phyloP scores from a whole-genome alignment of 495 filamentous ascomycete species.

The Talaromyces nanjingensis region DNA sequence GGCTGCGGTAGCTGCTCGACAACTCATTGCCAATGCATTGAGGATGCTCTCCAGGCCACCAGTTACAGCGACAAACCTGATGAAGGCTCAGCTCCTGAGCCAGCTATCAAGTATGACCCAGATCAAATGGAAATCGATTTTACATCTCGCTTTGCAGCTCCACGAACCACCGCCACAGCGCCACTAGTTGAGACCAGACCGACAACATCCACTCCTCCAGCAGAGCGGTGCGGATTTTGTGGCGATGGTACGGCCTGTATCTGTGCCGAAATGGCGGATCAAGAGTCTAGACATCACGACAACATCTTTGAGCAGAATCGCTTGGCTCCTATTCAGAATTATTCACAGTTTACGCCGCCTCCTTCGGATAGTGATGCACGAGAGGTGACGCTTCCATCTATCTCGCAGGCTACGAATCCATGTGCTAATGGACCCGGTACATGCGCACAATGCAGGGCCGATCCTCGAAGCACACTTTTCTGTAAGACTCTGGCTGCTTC shows the following conservation, averaged over 20 bases:
- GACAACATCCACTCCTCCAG: slow-evolving; percentile 27
- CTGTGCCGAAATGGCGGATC: slow-evolving; percentile 65
- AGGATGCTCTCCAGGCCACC: slow-evolving; percentile 46
- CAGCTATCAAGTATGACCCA: slow-evolving; percentile 42
- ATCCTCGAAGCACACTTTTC: slow-evolving; percentile 76
- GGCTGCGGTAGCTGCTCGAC: slow-evolving; percentile 61
- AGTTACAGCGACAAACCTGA: slow-evolving; percentile 4
- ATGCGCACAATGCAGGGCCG: slow-evolving; percentile 69
- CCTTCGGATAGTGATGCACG: slow-evolving; percentile 59
- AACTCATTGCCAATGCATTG: slow-evolving; percentile 62
- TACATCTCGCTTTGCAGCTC: slow-evolving; percentile 55
- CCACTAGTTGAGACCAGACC: slow-evolving; percentile 21
- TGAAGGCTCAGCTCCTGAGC: slow-evolving; percentile 26
- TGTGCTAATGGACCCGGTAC: slow-evolving; percentile 71
- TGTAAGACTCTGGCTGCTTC: slow-evolving; percentile 75
- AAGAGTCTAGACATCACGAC: slow-evolving; percentile 27
- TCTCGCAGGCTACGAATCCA: slow-evolving; percentile 40
- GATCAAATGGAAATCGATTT: slow-evolving; percentile 72
- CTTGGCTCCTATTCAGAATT: slow-evolving; percentile 37
- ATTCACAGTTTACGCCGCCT: slow-evolving; percentile 60
- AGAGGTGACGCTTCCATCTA: slow-evolving; percentile 35
- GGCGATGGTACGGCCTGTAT: slow-evolving; percentile 77
- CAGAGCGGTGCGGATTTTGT: slow-evolving; percentile 82
- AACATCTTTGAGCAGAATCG: slow-evolving; percentile 35
- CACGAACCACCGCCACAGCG: slow-evolving; percentile 18